Conservation (phyloP, 2,329 filamentous ascomycete genomes). For the Atkinsonella texensis region DNA sequence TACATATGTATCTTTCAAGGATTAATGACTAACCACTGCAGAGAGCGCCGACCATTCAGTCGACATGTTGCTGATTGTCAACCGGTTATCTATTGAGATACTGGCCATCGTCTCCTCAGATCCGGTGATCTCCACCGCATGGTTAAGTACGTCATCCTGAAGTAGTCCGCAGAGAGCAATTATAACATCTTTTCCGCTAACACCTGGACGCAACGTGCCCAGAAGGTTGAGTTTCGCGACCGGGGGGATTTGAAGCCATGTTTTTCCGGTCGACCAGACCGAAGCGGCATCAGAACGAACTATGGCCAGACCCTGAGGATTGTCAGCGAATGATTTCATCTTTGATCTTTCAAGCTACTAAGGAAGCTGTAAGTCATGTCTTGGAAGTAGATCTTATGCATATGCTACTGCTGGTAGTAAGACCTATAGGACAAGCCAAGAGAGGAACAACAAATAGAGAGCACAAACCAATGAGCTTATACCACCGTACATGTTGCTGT, state of each 20-base stretch:
- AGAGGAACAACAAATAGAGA: not conserved
- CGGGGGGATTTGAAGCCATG: slow-evolving; percentile 73
- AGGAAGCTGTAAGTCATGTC: no score
- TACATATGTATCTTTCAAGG: not conserved
- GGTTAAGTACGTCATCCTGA: slow-evolving; percentile 85
- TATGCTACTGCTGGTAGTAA: no score
- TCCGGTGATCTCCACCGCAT: slow-evolving; percentile 79
- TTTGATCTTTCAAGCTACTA: no score
- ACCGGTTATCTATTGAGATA: slow-evolving; percentile 58
- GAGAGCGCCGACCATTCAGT: slow-evolving; percentile 67
- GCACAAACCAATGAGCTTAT: slow-evolving; percentile 48
- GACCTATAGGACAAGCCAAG: no score
- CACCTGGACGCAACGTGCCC: slow-evolving; percentile 60
- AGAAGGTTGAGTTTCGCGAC: slow-evolving; percentile 66
- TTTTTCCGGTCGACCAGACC: slow-evolving; percentile 20
- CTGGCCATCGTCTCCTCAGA: slow-evolving; percentile 64
- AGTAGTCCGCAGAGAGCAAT: slow-evolving; percentile 79
- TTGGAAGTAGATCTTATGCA: no score
- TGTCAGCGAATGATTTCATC: no score
- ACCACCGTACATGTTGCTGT: slow-evolving; percentile 72
- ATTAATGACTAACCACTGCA: slow-evolving; percentile 7
- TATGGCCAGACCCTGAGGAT: no score
- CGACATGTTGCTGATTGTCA: slow-evolving; percentile 72
- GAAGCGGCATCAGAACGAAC: no score
- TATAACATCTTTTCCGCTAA: slow-evolving; percentile 75